These are phyloP conservation scores for Neoboletus magnificus DNA, from an alignment of 768 basidiomycete genomes.

Conservation along the genomic window DNA sequence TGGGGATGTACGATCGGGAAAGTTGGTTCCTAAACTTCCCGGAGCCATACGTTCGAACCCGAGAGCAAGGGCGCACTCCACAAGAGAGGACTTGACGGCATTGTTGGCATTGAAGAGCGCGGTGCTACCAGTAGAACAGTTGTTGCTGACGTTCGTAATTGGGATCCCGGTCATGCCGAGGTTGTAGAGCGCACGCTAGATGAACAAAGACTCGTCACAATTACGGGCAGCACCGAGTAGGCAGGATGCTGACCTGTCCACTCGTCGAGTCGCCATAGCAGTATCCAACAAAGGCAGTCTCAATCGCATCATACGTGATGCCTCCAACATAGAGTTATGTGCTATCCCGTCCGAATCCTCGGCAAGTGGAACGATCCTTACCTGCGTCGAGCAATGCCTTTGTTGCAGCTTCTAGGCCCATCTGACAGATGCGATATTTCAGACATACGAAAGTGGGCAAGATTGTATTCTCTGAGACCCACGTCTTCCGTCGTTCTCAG, in stretches of 20 bases:
- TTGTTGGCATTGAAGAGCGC: constrained; percentile 75
- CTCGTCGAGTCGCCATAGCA: constrained; percentile 78
- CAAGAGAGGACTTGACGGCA: constrained; percentile 64
- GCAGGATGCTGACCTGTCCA: constrained; percentile 54
- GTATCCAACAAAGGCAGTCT: constrained; percentile 74
- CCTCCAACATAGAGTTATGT: constrained; percentile 38
- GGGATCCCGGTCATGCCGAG: constrained; percentile 83
- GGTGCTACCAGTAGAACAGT: constrained; percentile 79
- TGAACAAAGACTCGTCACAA: not conserved
- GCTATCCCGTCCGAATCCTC: not conserved
- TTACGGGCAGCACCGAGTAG: not conserved
- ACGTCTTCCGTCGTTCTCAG: constrained; percentile 70
- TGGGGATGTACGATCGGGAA: constrained; percentile 51
- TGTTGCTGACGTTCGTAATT: constrained; percentile 85
- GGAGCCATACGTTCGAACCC: constrained; percentile 86
- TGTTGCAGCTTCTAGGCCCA: constrained; percentile 84
- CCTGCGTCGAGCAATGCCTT: constrained; percentile 87
- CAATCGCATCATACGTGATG: constrained; percentile 74
- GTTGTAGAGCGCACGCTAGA: constrained; percentile 72
- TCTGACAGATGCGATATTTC: constrained; percentile 38
- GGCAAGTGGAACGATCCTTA: constrained; percentile 20
- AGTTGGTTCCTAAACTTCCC: constrained; percentile 67
- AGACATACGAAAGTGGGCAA: not conserved
- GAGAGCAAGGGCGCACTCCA: constrained; percentile 74
- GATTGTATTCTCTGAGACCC: constrained; percentile 16